A percentile compares a stretch with the other conserved stretches of the same genome.
phyloP scores from a whole-genome alignment of 2,329 filamentous ascomycete species.

The Myrmaecium sp. region DNA sequence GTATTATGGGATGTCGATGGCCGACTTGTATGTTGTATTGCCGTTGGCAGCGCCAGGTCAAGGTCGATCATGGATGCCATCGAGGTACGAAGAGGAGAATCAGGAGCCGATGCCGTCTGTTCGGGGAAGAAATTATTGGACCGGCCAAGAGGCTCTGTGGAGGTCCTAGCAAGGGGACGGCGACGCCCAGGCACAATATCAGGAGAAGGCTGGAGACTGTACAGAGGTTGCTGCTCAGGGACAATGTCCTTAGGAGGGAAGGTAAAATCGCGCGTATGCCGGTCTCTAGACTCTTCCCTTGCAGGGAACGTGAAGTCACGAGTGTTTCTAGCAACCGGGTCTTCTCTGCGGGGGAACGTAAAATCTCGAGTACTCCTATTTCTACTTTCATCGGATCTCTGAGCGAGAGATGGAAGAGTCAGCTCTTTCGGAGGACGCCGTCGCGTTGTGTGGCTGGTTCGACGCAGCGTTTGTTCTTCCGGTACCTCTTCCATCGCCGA shows the following conservation, averaged over 20 bases:
- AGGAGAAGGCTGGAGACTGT: slow-evolving; percentile 12
- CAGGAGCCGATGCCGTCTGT: slow-evolving; percentile 15
- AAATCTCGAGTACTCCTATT: slow-evolving; percentile 19
- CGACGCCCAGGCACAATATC: slow-evolving; percentile 19
- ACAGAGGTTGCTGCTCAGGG: slow-evolving; percentile 6
- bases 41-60: slow-evolving; percentile 13
- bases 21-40: slow-evolving; percentile 12
- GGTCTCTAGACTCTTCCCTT: slow-evolving; percentile 7
- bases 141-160: slow-evolving; percentile 22
- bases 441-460: slow-evolving; percentile 11
- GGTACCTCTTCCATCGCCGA: slow-evolving; percentile 23
- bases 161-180: slow-evolving; percentile 23
- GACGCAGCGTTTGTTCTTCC: slow-evolving; percentile 13
- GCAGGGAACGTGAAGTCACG: slow-evolving; percentile 2
- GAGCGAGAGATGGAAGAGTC: slow-evolving; percentile 10
- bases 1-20: slow-evolving; percentile 21
- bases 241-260: slow-evolving; percentile 1
- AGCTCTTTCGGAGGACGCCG: slow-evolving; percentile 18
- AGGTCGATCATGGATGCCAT: slow-evolving; percentile 35
- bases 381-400: slow-evolving; percentile 5
- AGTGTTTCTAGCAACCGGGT: slow-evolving; percentile 2
- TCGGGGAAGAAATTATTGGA: slow-evolving; percentile 22
- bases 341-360: slow-evolving; percentile 15
- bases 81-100: slow-evolving; percentile 20
- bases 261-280: slow-evolving; percentile 2